A percentile compares a stretch with the other conserved stretches of the same genome.
These are phyloP conservation scores for Suillus sp. DNA, from an alignment of 768 basidiomycete genomes.

Conservation along the genomic window DNA sequence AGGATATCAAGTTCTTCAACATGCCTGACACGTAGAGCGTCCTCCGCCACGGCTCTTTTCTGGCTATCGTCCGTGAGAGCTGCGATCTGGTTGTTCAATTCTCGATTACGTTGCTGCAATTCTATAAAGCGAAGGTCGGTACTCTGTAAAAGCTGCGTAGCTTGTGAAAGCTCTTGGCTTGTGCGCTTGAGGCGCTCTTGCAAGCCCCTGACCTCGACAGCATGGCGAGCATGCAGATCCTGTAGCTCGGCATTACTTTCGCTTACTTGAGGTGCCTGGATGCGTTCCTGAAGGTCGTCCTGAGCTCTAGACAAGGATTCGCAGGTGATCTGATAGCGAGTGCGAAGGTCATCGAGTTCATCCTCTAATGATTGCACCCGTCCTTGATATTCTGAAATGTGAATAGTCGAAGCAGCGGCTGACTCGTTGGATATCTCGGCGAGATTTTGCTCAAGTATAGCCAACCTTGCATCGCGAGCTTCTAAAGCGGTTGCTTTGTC, in stretches of 20 bases:
- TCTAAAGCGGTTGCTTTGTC: conserved; percentile 9
- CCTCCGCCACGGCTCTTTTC: conserved; percentile 16
- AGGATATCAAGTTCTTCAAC: conserved; percentile 24
- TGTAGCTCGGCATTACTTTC: conserved; percentile 11
- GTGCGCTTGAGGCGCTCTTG: conserved; percentile 40
- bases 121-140: conserved; percentile 37
- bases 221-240: conserved; percentile 33
- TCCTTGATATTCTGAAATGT: conserved; percentile 9
- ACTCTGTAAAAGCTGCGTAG: conserved; percentile 37
- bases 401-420: conserved; percentile 2
- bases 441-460: conserved; percentile 15
- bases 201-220: conserved; percentile 39
- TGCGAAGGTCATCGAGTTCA: conserved; percentile 10
- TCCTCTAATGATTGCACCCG: conserved; percentile 10
- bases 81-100: conserved; percentile 32
- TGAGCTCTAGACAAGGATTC: conserved; percentile 13
- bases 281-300: conserved; percentile 10
- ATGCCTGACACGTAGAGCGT: conserved; percentile 10
- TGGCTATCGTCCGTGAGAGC: conserved; percentile 19
- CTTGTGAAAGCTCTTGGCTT: conserved; percentile 37
- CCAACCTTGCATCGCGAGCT: conserved; percentile 17
- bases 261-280: conserved; percentile 3
- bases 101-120: conserved; percentile 29
- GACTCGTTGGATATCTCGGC: conserved; percentile 13
- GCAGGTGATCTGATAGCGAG: conserved; percentile 1